A percentile compares a stretch with the other conserved stretches of the same genome.
Evolutionary conservation across 2,329 filamentous ascomycete species (phyloP).

Genomic region (Ophiostoma perfectum): DNA sequence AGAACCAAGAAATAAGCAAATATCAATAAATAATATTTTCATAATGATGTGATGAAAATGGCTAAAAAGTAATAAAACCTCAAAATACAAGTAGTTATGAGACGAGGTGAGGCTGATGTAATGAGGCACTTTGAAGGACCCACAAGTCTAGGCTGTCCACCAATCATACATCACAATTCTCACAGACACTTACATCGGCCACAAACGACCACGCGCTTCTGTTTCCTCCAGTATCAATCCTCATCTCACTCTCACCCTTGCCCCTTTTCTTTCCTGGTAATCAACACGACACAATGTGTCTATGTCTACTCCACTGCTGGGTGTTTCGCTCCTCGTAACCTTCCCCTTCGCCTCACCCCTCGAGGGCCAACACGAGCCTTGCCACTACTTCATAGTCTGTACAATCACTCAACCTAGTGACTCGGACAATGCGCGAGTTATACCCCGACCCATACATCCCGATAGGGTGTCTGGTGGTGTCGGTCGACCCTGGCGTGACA

Average conservation of each 20-base stretch:
- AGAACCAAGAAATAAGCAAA: too few species aligned
- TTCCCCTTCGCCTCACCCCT: background rate
- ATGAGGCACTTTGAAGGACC: background rate
- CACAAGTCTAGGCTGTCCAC: background rate
- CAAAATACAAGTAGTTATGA: too few species aligned
- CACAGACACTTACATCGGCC: background rate
- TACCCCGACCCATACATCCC: constrained; percentile 18
- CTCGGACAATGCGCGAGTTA: background rate
- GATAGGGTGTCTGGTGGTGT: constrained; percentile 19
- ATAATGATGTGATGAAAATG: background rate
- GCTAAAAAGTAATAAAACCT: background rate
- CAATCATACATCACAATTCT: background rate
- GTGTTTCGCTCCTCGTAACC: too few species aligned
- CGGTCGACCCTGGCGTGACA: background rate
- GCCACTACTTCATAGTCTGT: background rate
- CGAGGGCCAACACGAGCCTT: background rate
- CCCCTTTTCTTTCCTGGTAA: too few species aligned
- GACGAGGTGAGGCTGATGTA: background rate
- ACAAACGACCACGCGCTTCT: background rate
- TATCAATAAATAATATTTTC: too few species aligned
- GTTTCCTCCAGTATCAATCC: background rate
- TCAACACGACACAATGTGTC: too few species aligned
- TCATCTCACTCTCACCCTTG: background rate
- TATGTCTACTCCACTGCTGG: too few species aligned
- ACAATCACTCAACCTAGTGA: too few species aligned